Base-by-base conservation (phyloP, 2,329 filamentous ascomycete species). In the Exutisphaerella laricina region DNA sequence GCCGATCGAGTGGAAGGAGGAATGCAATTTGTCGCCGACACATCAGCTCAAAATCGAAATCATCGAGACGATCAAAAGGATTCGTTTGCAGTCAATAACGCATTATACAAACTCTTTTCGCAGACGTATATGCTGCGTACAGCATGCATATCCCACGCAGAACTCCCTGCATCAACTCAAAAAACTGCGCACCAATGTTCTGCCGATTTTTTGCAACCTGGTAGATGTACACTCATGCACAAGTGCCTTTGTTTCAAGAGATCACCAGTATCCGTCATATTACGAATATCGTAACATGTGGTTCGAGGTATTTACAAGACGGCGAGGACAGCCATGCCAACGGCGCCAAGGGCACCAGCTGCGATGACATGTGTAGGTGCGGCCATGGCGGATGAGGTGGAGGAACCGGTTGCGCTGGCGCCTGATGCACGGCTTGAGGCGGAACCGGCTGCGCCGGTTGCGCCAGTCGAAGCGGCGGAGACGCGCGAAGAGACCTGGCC, bases 271-370 rank as follows among this genome's bases (percentile, higher is more conserved):
- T 33, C 30, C 30, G 30, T 33, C 20, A 16, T 33, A 18, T 9
- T 14, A 30, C 12, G n/a, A n/a, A n/a, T n/a, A n/a, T n/a, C n/a
- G n/a, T n/a, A n/a, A n/a, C n/a, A n/a, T n/a, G n/a, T n/a, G n/a
- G n/a, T n/a, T n/a, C n/a, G n/a, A n/a, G 9, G 3, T n/a, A 20
- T 20, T 35, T 23, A 35, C 33, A 35, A 35, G 33, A 21, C 21
- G 23, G 33, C 33, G n/a, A 35, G 33, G 23, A 35, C 33, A 35
- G 40, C 47, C 30, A 48, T 43, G 23, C 50, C 50, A 16, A 53
- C 34, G 21, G 48, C 50, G 39, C 50, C 50, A 30, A 51, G 31
- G n/a, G 50, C 50, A 32, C 40, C 50, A 34, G 39, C 50, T 16
- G 50, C 50, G 21, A 46, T 41, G n/a, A 53, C 28, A 13, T 48